These are phyloP conservation scores for Anacardium occidentale DNA, from an alignment of 345 rosid genomes.

Conservation along the genomic window DNA sequence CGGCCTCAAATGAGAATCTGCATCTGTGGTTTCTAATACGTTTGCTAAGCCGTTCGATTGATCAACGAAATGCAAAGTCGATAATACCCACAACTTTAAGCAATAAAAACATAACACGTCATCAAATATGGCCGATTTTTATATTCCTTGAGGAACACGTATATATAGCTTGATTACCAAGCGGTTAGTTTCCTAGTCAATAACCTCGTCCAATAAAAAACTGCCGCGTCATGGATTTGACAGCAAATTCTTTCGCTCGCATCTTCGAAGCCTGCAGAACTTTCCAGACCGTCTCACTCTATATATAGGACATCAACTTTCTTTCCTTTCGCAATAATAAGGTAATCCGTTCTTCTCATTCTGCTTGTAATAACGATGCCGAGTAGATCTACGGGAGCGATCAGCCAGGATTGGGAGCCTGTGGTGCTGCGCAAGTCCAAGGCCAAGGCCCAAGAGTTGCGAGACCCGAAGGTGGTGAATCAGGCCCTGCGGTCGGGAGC, in stretches of 20 bases:
- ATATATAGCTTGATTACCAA: background rate
- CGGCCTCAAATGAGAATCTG: constrained; percentile 2
- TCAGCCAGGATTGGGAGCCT: constrained; percentile 80
- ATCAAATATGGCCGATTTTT: background rate
- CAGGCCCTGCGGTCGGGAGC: constrained; percentile 60
- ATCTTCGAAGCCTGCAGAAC: constrained; percentile 26
- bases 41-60: constrained; percentile 8
- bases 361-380: constrained; percentile 40
- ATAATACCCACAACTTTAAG: background rate
- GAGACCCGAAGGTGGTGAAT: constrained; percentile 74
- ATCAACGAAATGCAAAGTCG: background rate
- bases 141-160: background rate
- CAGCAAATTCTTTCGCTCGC: background rate
- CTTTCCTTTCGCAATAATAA: too few species aligned
- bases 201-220: background rate
- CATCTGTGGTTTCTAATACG: constrained; percentile 3
- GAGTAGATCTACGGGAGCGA: constrained; percentile 58
- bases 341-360: background rate
- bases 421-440: constrained; percentile 69
- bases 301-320: background rate
- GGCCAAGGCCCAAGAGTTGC: constrained; percentile 52
- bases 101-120: constrained; percentile 2
- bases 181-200: constrained; percentile 16
- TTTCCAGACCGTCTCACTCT: constrained; percentile 32
- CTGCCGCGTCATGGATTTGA: constrained; percentile 14